Base-by-base conservation (phyloP, 352 stramenopile genomes). In the Phytophthora aleatoria region DNA sequence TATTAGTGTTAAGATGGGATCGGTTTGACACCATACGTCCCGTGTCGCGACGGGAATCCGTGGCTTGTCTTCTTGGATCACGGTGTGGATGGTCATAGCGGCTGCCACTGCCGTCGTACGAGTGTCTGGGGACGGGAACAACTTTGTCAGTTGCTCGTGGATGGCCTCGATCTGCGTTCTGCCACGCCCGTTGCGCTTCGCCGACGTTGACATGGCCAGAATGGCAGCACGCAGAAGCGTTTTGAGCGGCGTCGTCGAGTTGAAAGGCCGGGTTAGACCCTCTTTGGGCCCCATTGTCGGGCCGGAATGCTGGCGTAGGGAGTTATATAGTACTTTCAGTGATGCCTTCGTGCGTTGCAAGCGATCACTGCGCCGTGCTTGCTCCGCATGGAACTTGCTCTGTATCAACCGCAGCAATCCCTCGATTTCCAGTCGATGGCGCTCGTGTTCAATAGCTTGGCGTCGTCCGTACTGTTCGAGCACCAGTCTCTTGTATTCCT, bases 401-500 rank as follows among this genome's bases (percentile, higher is more conserved):
- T 92, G 83, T 11, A 89, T 74, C 13, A 87, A 54, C 42, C 77
- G 44, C 28, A 92, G 67, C 16, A 90, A 58, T 3, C 79, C 76
- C 41, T 92, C 83, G 39, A 92, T 76, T 59, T 92, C 77, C n/a
- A 79, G 38, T 4, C 76, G 77, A 47, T 90, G 81, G n/a, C 73
- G 73, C 36, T 85, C 71, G 52, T 73, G 79, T 41, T 87, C 77
- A 20, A 89, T 73, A 39, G 47, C 65, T 49, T 89, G 83, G 1
- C 77, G 70, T n/a, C 79, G 71, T 39, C 81, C 81, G 47, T 85
- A 90, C 64, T 92, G 83, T 28, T 89, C 79, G 44, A 92, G 76
- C n/a, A 92, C 70, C 7, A 92, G 58, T 5, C 65, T 71, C 63
- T 92, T 92, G 75, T 92, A 92, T 56, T 90, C 83, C 20, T 83